These are phyloP conservation scores for Citrus mangshanensis DNA, from an alignment of 345 rosid genomes.

Conservation along the genomic window DNA sequence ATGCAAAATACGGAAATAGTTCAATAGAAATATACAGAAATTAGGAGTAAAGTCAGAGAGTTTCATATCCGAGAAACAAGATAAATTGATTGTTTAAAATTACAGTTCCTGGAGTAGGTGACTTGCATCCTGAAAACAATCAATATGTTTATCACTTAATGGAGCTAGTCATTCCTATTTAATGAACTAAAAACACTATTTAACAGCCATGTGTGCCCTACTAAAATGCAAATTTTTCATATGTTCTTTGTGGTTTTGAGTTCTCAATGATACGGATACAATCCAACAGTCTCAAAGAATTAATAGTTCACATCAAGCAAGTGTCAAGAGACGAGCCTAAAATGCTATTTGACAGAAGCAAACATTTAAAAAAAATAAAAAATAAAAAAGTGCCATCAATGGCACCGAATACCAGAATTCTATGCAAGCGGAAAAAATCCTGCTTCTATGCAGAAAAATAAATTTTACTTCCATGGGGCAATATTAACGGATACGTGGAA, in stretches of 20 bases:
- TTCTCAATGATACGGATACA: neutral
- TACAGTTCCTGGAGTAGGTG: neutral
- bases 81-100: neutral
- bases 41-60: neutral
- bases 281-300: neutral
- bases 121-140: neutral
- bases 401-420: neutral
- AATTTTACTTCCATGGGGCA: neutral
- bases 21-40: neutral
- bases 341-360: neutral
- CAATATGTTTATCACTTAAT: neutral
- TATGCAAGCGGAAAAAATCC: neutral
- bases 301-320: neutral
- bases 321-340: conserved; percentile 3
- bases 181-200: neutral
- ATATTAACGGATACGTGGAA: neutral
- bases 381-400: neutral
- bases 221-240: neutral
- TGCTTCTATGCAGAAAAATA: neutral
- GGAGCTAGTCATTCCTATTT: neutral
- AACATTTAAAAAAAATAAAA: neutral
- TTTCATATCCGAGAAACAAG: neutral
- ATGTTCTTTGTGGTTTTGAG: neutral
- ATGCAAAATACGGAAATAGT: neutral
- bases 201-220: neutral